Conservation (phyloP, 768 basidiomycete genomes). For the Lactarius vividus region DNA sequence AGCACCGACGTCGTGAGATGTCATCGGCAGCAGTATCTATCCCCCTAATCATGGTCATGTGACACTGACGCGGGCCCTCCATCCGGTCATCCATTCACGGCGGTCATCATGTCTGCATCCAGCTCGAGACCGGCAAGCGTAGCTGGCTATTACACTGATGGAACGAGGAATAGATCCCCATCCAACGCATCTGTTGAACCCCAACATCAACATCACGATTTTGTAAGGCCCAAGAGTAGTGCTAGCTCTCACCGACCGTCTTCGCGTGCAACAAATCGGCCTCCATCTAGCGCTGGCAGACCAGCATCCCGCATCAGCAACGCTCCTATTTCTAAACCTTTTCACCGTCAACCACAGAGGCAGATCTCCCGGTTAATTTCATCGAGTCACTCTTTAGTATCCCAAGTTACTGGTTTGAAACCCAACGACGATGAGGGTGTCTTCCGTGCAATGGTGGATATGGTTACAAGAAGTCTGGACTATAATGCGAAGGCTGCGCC, state of each 20-base stretch:
- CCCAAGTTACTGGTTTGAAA: slow-evolving; percentile 51
- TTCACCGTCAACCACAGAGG: slow-evolving; percentile 51
- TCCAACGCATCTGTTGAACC: slow-evolving; percentile 32
- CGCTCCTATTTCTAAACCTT: slow-evolving; percentile 34
- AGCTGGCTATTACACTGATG: slow-evolving; percentile 15
- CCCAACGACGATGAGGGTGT: slow-evolving; percentile 44
- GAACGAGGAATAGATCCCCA: slow-evolving; percentile 8
- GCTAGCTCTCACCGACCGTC: slow-evolving; percentile 44
- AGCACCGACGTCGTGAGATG: background rate
- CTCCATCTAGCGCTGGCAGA: slow-evolving; percentile 32
- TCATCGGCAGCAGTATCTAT: background rate
- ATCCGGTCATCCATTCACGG: background rate
- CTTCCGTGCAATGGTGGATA: slow-evolving; percentile 51
- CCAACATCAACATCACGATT: slow-evolving; percentile 41
- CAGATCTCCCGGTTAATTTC: slow-evolving; percentile 52
- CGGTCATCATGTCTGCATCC: slow-evolving; percentile 29
- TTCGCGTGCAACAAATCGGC: slow-evolving; percentile 43
- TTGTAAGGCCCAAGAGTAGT: slow-evolving; percentile 47
- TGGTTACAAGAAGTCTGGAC: slow-evolving; percentile 59
- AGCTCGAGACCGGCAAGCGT: slow-evolving; percentile 31
- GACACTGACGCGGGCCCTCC: background rate
- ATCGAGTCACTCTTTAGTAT: slow-evolving; percentile 52
- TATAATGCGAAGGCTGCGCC: slow-evolving; percentile 54
- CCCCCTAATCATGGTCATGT: background rate
- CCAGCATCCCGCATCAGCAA: slow-evolving; percentile 34